A percentile compares a stretch with the other conserved stretches of the same genome.
phyloP scores from a whole-genome alignment of 2,329 filamentous ascomycete species.

The Myriosclerotinia scirpicola region DNA sequence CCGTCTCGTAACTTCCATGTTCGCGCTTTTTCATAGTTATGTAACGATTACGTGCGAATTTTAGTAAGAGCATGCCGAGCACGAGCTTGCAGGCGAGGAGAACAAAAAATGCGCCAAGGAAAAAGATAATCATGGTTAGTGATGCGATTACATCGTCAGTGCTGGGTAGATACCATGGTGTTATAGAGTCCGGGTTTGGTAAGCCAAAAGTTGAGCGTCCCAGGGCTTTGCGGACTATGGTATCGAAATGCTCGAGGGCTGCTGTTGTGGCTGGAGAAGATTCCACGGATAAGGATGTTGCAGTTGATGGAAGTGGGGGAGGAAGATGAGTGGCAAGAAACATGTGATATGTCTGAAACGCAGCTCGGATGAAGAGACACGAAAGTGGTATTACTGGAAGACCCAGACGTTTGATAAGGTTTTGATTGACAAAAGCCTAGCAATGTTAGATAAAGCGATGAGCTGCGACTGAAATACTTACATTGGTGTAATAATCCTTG shows the following conservation, averaged over 20 bases:
- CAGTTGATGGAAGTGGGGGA: constrained; percentile 65
- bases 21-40: constrained; percentile 71
- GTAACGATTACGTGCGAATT: constrained; percentile 77
- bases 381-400: constrained; percentile 89
- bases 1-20: constrained; percentile 61
- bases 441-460: constrained; percentile 28
- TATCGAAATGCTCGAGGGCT: constrained; percentile 76
- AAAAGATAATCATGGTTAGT: constrained; percentile 80
- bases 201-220: constrained; percentile 69
- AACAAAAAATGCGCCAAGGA: constrained; percentile 81
- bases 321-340: constrained; percentile 86
- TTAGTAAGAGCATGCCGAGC: constrained; percentile 82
- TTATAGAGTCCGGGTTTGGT: constrained; percentile 37
- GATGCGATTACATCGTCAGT: constrained; percentile 74
- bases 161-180: constrained; percentile 39
- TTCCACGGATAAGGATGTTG: constrained; percentile 65
- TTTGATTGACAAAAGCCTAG: constrained; percentile 85
- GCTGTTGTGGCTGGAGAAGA: constrained; percentile 74
- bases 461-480: constrained; percentile 44
- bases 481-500: constrained; percentile 97
- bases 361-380: constrained; percentile 92
- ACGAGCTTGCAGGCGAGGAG: constrained; percentile 82
- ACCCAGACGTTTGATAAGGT: constrained; percentile 84
- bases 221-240: constrained; percentile 72
- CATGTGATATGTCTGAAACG: constrained; percentile 97